A percentile compares a stretch with the other conserved stretches of the same genome.
phyloP scores from a whole-genome alignment of 2,329 filamentous ascomycete species.

The Metarhizium rileyi region DNA sequence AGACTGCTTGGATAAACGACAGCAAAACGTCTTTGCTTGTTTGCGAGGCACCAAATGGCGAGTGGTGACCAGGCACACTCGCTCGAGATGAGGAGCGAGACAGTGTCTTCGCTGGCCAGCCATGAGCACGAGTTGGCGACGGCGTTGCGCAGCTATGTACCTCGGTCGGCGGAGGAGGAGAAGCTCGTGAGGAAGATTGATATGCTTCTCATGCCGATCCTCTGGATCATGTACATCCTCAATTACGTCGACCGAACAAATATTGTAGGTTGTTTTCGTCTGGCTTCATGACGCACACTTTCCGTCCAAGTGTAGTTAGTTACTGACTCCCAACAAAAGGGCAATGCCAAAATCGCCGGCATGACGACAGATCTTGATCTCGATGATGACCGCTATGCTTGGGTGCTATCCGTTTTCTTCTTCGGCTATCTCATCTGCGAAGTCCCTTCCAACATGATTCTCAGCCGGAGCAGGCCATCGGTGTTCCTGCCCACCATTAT shows the following conservation, averaged over 20 bases:
- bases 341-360: constrained; percentile 41
- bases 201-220: constrained; percentile 29
- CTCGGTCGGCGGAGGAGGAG: constrained; percentile 15
- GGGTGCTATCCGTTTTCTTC: constrained; percentile 44
- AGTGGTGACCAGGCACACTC: not conserved
- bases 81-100: not conserved
- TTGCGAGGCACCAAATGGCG: not conserved
- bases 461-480: constrained; percentile 37
- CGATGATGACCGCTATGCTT: constrained; percentile 38
- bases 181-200: constrained; percentile 29
- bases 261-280: constrained; percentile 31
- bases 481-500: constrained; percentile 41
- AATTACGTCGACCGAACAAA: constrained; percentile 54
- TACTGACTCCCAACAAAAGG: constrained; percentile 12
- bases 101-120: not conserved
- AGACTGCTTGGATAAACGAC: not conserved
- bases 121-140: constrained; percentile 15
- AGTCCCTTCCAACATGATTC: constrained; percentile 43
- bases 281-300: not conserved
- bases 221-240: constrained; percentile 52
- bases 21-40: not conserved
- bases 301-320: too few species aligned
- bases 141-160: constrained; percentile 18
- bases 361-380: constrained; percentile 37
- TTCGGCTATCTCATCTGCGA: constrained; percentile 43